phyloP scores from a whole-genome alignment of 1,139 yeast species.

The Sugiyamaella castrensis region DNA sequence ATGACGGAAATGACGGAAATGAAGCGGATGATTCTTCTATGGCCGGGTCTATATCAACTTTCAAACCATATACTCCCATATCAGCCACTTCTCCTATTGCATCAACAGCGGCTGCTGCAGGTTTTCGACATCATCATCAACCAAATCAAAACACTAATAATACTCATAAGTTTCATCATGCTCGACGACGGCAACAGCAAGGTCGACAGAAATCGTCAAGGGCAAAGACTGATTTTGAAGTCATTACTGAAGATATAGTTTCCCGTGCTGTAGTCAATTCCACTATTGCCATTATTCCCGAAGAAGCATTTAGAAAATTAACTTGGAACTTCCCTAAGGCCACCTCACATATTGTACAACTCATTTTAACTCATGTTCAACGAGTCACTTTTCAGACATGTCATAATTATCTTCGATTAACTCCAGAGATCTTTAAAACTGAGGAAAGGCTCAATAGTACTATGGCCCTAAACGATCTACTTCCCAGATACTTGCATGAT shows the following conservation, averaged over 20 bases:
- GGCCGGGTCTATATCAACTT: not conserved
- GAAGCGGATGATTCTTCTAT: conserved; percentile 15
- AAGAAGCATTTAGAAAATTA: conserved; percentile 71
- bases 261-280: conserved; percentile 65
- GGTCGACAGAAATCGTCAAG: not conserved
- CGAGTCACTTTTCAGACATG: conserved; percentile 91
- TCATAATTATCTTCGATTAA: conserved; percentile 79
- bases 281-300: conserved; percentile 90
- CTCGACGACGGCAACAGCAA: not conserved
- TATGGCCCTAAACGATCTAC: conserved; percentile 39
- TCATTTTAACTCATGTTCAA: conserved; percentile 80
- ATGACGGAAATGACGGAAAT: conserved; percentile 14
- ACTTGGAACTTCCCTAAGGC: conserved; percentile 80
- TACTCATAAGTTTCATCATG: no score
- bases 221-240: conserved; percentile 23
- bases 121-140: not conserved
- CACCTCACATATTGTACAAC: conserved; percentile 90
- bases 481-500: conserved; percentile 64
- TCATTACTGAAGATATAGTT: conserved; percentile 46
- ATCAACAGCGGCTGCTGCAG: conserved; percentile 6
- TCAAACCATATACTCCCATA: conserved; percentile 4
- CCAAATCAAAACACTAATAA: no score
- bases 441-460: conserved; percentile 63
- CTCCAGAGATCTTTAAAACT: conserved; percentile 75
- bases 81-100: conserved; percentile 12